Percentiles rank a stretch among this genome's conserved stretches.
Conservation (phyloP, 2,329 filamentous ascomycete species). For the Fusarium algeriense region DNA sequence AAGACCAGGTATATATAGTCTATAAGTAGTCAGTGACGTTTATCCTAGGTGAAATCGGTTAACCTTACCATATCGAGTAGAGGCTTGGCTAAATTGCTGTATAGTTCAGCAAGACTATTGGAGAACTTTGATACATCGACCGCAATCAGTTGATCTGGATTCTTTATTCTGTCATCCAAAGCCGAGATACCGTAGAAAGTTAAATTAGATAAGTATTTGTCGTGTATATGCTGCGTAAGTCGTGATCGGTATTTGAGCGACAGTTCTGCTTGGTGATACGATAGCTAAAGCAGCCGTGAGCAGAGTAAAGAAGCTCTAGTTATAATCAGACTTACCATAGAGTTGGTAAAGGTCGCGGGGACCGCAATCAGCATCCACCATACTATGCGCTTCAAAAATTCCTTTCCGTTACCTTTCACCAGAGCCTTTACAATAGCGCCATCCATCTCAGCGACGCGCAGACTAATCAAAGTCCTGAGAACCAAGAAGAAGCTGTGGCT, state of each 20-base stretch:
- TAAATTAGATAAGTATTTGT: conserved; percentile 96
- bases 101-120: conserved; percentile 92
- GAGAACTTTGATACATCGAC: conserved; percentile 98
- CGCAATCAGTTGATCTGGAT: conserved; percentile 96
- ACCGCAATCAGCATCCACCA: conserved; percentile 99
- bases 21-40: conserved; percentile 50
- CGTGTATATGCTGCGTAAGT: conserved; percentile 93
- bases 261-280: conserved; percentile 96
- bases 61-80: conserved; percentile 84
- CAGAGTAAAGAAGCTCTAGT: background rate
- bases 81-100: conserved; percentile 96
- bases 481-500: conserved; percentile 96
- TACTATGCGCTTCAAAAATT: conserved; percentile 87
- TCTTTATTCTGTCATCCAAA: conserved; percentile 97
- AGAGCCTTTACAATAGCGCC: conserved; percentile 91
- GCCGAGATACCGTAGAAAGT: conserved; percentile 98
- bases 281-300: conserved; percentile 70
- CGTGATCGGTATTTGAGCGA: conserved; percentile 93
- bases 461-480: conserved; percentile 87
- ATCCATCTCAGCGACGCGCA: conserved; percentile 97
- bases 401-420: conserved; percentile 89
- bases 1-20: conserved; percentile 92
- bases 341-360: conserved; percentile 97
- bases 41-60: too few species aligned
- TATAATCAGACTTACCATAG: conserved; percentile 76